Evolutionary conservation across 1,284 basidiomycete genomes (phyloP), one percentile per base, ranked within the genome.

Genomic region (Rhodotorula sp.): DNA sequence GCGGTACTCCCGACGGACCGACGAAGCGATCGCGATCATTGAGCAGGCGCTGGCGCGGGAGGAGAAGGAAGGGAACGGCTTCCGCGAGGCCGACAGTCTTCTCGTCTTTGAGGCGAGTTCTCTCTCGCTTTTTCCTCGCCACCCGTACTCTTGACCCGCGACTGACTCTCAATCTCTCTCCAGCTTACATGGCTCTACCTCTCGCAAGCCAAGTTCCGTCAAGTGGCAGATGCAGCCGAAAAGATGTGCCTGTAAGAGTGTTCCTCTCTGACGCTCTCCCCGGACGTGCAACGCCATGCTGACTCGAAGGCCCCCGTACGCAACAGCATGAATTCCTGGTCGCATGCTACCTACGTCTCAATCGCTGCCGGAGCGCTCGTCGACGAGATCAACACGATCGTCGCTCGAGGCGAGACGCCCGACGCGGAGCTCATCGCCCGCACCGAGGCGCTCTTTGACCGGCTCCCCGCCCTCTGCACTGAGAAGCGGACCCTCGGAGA

Each of bases 21-120:
- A 69, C 16, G 55, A 49, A 0, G 77, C 77, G 16, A 67, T 74
- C 34, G 21, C 31, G 23, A 69, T 75, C 26, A 64, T 77, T 10
- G 64, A 74, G 48, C 45, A 54, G 10, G 72, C 69, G 8, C 62
- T 76, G 14, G 47, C 31, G 34, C 45, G 43, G 43, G 62, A 63
- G 54, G 52, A 38, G 52, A 47, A 45, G 43, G 62, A 66, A 21
- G 70, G 67, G 6, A 73, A 66, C 6, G 26, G 60, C 10, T 78
- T 77, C 69, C 60, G 76, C 16, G 76, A 78, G 57, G 77, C 77
- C 2, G 74, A 75, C n/a, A 76, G 73, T 31, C 61, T 77, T 8
- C 72, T 78, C n/a, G 73, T 73, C 0, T 78, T 77, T 54, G 77
- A 78, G 67, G 69, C 75, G 26, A 59, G 76, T 23, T 5, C 14